phyloP scores from a whole-genome alignment of 345 rosid genomes.

The Heritiera fomes region DNA sequence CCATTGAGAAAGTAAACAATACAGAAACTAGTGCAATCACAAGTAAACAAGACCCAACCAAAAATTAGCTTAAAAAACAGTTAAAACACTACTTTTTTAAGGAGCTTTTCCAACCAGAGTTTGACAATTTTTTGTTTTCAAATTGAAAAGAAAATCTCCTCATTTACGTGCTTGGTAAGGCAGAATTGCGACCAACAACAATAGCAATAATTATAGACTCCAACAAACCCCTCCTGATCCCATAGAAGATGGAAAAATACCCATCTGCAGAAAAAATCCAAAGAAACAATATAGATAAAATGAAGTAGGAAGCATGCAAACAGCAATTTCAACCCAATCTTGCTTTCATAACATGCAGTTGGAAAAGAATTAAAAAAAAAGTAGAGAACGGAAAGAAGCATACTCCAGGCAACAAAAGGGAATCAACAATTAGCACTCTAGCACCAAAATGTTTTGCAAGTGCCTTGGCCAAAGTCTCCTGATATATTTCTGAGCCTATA shows the following conservation, averaged over 20 bases:
- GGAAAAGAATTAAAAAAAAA: slow-evolving; percentile 8
- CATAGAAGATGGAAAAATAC: not conserved
- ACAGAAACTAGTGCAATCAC: slow-evolving; percentile 4
- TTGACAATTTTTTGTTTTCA: not conserved
- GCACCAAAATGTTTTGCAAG: slow-evolving; percentile 89
- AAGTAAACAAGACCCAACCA: not conserved
- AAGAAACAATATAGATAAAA: not conserved
- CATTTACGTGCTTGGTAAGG: not conserved
- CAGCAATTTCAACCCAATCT: not conserved
- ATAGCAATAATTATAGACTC: not conserved
- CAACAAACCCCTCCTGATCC: not conserved
- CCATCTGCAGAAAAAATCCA: not conserved
- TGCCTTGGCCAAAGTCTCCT: slow-evolving; percentile 85
- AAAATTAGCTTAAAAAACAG: not conserved
- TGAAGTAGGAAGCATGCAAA: not conserved
- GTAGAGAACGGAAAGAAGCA: slow-evolving; percentile 27
- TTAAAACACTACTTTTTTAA: not conserved
- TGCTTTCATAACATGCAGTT: not conserved
- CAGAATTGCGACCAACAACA: not conserved
- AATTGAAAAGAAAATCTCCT: not conserved
- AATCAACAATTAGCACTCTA: slow-evolving; percentile 74
- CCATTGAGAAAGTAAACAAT: not conserved
- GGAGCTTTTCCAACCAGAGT: not conserved
- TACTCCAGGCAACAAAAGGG: slow-evolving; percentile 95
- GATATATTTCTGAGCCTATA: slow-evolving; percentile 95